These are phyloP conservation scores for Macrotyloma uniflorum DNA, from an alignment of 306 rosid species.

Conservation along the genomic window DNA sequence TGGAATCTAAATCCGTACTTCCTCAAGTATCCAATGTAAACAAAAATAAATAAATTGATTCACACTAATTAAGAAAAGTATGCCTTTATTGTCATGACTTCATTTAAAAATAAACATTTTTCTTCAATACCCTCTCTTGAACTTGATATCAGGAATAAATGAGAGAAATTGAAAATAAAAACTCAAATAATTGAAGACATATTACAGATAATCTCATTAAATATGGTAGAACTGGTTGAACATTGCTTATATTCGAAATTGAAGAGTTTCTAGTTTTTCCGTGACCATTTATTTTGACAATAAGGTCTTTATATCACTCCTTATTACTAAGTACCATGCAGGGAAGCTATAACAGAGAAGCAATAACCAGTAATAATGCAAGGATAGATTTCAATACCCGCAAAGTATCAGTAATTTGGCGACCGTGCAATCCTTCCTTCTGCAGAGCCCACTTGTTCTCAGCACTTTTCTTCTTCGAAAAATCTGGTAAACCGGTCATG, in stretches of 20 bases:
- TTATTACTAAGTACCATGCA: not conserved
- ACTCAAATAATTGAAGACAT: not conserved
- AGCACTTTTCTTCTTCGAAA: slow-evolving; percentile 84
- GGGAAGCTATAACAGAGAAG: slow-evolving; percentile 1
- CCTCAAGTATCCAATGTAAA: too few species aligned
- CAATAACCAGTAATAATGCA: not conserved
- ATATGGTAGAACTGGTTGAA: not conserved
- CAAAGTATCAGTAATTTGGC: slow-evolving; percentile 71
- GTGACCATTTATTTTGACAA: not conserved
- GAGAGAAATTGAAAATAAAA: too few species aligned
- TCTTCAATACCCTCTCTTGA: too few species aligned
- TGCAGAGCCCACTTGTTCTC: slow-evolving; percentile 87
- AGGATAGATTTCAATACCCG: slow-evolving; percentile 58
- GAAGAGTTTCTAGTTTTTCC: not conserved
- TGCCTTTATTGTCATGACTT: too few species aligned
- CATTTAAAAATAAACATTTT: too few species aligned
- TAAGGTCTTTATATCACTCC: not conserved
- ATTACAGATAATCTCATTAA: not conserved
- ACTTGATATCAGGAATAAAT: not conserved
- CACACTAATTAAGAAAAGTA: not conserved
- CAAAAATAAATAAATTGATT: too few species aligned
- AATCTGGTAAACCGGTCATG: slow-evolving; percentile 80
- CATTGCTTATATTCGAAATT: not conserved
- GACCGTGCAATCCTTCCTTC: slow-evolving; percentile 86
- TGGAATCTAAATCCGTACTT: not conserved